phyloP scores from a whole-genome alignment of 2,329 filamentous ascomycete genomes.

The Neonectria faginata region DNA sequence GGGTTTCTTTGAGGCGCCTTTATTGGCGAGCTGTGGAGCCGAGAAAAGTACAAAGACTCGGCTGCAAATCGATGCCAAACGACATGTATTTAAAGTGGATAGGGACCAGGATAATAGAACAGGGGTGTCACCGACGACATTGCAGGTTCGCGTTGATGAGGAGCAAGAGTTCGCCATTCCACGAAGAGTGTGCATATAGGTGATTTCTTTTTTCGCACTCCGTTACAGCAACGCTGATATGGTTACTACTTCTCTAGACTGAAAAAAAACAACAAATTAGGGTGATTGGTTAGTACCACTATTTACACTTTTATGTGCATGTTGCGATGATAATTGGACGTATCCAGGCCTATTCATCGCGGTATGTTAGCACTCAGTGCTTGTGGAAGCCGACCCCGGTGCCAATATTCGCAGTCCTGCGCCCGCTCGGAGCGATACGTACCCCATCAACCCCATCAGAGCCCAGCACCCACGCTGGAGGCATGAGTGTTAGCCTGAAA shows the following conservation, averaged over 20 bases:
- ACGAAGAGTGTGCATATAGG: background rate
- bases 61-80: background rate
- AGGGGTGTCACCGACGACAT: background rate
- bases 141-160: background rate
- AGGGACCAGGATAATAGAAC: background rate
- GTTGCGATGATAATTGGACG: background rate
- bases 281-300: too few species aligned
- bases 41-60: background rate
- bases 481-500: slow-evolving; percentile 16
- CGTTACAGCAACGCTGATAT: background rate
- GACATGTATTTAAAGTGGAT: background rate
- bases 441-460: slow-evolving; percentile 1
- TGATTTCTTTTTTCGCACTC: background rate
- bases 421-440: slow-evolving; percentile 2
- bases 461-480: slow-evolving; percentile 31
- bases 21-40: background rate
- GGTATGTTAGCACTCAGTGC: background rate
- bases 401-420: background rate
- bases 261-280: too few species aligned
- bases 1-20: background rate
- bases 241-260: background rate
- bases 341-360: background rate
- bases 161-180: background rate
- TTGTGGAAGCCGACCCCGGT: background rate
- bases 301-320: background rate